phyloP scores from a whole-genome alignment of 768 basidiomycete genomes.

The Amanita rimosa region DNA sequence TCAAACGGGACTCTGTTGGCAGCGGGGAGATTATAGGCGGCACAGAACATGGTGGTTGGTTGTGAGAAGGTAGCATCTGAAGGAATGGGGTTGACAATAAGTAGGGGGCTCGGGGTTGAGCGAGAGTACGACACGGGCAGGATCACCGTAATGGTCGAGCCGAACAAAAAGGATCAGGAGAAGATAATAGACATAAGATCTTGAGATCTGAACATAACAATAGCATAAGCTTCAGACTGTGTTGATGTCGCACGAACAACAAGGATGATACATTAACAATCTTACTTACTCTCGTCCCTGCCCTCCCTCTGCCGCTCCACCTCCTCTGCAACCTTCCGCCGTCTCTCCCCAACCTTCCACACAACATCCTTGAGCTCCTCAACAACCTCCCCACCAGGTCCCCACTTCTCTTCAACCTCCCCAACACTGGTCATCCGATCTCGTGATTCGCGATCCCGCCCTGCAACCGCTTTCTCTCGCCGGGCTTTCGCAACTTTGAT shows the following conservation, averaged over 20 bases:
- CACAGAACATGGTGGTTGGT: not conserved
- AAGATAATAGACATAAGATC: not conserved
- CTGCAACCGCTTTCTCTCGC: constrained; percentile 30
- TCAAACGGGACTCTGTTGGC: constrained; percentile 1
- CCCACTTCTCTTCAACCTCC: constrained; percentile 51
- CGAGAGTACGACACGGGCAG: not conserved
- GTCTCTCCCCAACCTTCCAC: constrained; percentile 70
- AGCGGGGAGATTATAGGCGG: not conserved
- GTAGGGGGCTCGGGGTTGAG: no score
- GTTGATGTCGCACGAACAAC: no score
- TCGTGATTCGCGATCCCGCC: constrained; percentile 13
- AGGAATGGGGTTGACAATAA: not conserved
- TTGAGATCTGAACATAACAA: no score
- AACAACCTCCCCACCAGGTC: constrained; percentile 70
- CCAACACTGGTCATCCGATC: no score
- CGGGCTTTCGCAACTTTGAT: constrained; percentile 47
- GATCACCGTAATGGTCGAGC: not conserved
- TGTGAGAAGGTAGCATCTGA: no score
- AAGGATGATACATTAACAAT: no score
- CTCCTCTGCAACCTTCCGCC: constrained; percentile 35
- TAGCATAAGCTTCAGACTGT: not conserved
- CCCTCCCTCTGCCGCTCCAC: not conserved
- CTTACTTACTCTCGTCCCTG: no score
- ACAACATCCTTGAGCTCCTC: constrained; percentile 82
- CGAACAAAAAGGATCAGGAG: not conserved